Evolutionary conservation across 2,329 filamentous ascomycete species (phyloP), one percentile per base, ranked within the genome.

Genomic region (Claviceps sp.): DNA sequence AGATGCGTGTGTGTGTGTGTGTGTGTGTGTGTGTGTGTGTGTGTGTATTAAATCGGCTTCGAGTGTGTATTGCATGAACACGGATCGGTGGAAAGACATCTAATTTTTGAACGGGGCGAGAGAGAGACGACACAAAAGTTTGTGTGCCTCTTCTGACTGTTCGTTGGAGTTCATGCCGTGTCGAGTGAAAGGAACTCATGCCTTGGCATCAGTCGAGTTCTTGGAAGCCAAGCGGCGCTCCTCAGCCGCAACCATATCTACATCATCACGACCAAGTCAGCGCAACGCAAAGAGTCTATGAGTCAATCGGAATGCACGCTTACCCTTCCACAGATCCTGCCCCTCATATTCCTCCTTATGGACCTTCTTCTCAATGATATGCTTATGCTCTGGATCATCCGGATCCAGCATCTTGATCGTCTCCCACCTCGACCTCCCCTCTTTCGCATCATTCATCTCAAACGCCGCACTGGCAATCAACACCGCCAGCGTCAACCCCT

Each of bases 291-390:
- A 11, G 3, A 34, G 11, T 34, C 29, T 34, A 11, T 11, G 3
- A 11, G 29, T 34, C 29, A 34, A 11, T 1, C 9, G 29, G 3
- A 11, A 34, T 34, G 11, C 9, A 11, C 11, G 4, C 29, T 65
- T 69, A 86, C 83, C 84, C 74, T 81, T 93, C 93, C 93, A 98
- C 61, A 96, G 77, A 68, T 97, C 90, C 72, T 95, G 87, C 45
- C 88, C 87, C 64, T 83, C 78, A 67, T 94, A 93, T 56, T 86
- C 77, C 74, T 94, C 88, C 71, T 89, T 86, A 67, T 94, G 87
- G 51, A 93, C 79, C 71, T 75, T 82, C 80, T 90, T 91, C 78
- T 94, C 87, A 59, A 94, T 86, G 58, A 89, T 66, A 61, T 85
- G 76, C 77, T 88, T 85, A 69, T 90, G 87, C 69, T 84, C 80